These are phyloP conservation scores for Apiospora phragmitis DNA, from an alignment of 2,329 filamentous ascomycete species.

Conservation along the genomic window DNA sequence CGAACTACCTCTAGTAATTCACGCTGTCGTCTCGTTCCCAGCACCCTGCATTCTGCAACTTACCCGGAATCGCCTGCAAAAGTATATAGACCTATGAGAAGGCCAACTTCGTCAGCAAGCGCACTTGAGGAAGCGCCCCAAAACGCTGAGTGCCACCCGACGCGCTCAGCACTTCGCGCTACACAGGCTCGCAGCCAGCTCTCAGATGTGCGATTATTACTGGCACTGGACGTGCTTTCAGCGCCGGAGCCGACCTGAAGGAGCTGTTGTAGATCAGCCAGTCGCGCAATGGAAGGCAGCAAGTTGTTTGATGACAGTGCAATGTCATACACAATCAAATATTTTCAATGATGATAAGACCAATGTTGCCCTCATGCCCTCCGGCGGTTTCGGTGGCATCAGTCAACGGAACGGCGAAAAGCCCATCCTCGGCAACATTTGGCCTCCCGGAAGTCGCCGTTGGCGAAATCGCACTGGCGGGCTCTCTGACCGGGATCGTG, in stretches of 20 bases:
- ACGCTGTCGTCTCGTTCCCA: slow-evolving; percentile 50
- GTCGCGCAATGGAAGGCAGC: slow-evolving; percentile 10
- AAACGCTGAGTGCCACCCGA: slow-evolving; percentile 58
- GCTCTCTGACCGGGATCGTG: slow-evolving; percentile 66
- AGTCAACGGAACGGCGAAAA: slow-evolving; percentile 69
- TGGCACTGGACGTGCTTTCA: slow-evolving; percentile 64
- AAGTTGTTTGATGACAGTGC: background rate
- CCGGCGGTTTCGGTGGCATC: slow-evolving; percentile 63
- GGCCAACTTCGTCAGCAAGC: too few relatives aligned
- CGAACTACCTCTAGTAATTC: slow-evolving; percentile 38
- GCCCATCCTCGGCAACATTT: slow-evolving; percentile 65
- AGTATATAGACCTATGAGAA: too few relatives aligned
- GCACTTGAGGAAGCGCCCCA: slow-evolving; percentile 58
- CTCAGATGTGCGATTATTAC: slow-evolving; percentile 65
- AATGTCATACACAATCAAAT: background rate
- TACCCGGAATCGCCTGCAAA: too few relatives aligned
- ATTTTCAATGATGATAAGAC: slow-evolving; percentile 15
- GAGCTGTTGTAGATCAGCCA: slow-evolving; percentile 57
- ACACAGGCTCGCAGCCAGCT: slow-evolving; percentile 49
- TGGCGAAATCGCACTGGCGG: slow-evolving; percentile 70
- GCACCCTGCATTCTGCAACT: slow-evolving; percentile 56
- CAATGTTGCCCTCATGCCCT: slow-evolving; percentile 23
- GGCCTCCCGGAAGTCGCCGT: slow-evolving; percentile 70
- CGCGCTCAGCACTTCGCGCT: slow-evolving; percentile 48
- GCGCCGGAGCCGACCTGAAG: slow-evolving; percentile 67